Evolutionary conservation across 2,329 filamentous ascomycete genomes (phyloP).

Genomic region (Aplosporella prunicola): DNA sequence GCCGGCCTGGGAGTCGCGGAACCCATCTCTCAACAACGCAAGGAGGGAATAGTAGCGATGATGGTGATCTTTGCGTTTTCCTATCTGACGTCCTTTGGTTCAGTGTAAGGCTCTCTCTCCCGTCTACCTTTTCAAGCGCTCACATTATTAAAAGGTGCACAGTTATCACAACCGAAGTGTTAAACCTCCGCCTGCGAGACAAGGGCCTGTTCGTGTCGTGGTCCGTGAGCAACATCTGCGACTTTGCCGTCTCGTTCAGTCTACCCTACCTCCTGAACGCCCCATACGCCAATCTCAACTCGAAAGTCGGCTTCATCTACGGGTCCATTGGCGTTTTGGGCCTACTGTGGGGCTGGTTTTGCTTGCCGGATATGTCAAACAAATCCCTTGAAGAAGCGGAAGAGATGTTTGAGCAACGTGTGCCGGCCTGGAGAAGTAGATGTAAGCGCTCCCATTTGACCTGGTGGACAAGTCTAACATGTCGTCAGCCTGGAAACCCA

Average conservation of each 20-base stretch:
- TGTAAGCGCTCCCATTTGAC: not conserved
- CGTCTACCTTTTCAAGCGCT: not conserved
- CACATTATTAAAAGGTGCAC: not conserved
- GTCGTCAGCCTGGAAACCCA: too few species aligned
- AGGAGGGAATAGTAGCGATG: conserved; percentile 2
- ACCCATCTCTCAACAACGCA: not conserved
- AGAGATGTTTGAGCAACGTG: not conserved
- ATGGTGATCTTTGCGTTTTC: not conserved
- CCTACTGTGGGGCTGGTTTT: not conserved
- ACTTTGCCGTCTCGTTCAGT: not conserved
- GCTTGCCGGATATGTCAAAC: not conserved
- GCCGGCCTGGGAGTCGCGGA: not conserved
- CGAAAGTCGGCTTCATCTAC: conserved; percentile 1
- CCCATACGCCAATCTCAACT: not conserved
- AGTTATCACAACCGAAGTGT: conserved; percentile 2
- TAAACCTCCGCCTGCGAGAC: conserved; percentile 1
- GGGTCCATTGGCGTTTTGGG: not conserved
- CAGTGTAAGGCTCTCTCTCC: too few species aligned
- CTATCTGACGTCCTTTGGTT: not conserved
- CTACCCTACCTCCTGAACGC: not conserved
- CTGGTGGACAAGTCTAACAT: too few species aligned
- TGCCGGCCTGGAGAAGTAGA: not conserved
- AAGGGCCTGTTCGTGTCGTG: conserved; percentile 2
- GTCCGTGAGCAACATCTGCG: not conserved
- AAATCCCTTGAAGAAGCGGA: not conserved